A percentile compares a stretch with the other conserved stretches of the same genome.
Evolutionary conservation across 129 eudicot species (phyloP).

Genomic region (Oenanthe sinensis): DNA sequence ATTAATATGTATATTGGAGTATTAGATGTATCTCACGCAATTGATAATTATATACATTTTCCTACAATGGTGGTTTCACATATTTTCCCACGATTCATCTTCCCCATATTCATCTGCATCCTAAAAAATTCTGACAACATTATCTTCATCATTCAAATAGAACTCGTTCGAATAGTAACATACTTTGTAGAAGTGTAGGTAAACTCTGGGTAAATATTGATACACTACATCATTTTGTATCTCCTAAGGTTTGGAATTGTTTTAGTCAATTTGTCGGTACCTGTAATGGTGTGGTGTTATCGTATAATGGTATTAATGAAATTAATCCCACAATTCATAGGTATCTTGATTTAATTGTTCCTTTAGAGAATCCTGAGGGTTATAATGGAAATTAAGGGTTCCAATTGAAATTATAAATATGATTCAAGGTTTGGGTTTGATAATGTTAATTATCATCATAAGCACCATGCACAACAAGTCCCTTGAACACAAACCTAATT

Average conservation of each 20-base stretch:
- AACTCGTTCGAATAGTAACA: background rate
- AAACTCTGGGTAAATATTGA: too few species aligned
- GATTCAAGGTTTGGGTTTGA: background rate
- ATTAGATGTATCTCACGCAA: too few species aligned
- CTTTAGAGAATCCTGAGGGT: background rate
- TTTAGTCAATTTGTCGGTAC: background rate
- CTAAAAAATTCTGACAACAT: background rate
- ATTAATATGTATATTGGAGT: background rate
- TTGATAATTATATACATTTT: background rate
- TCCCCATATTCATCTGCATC: background rate
- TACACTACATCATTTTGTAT: background rate
- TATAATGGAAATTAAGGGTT: background rate
- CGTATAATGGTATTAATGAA: background rate
- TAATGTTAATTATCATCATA: too few species aligned
- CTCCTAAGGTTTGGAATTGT: background rate
- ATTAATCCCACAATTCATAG: background rate
- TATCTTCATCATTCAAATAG: background rate
- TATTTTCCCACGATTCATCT: too few species aligned
- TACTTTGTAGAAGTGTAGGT: background rate
- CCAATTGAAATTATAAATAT: background rate
- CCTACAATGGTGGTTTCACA: background rate
- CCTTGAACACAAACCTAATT: background rate
- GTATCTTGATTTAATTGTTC: background rate
- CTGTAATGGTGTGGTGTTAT: background rate
- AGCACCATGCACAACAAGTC: too few species aligned